These are phyloP conservation scores for Rhynchospora tenuis DNA, from an alignment of 176 grass and related monocot species.

Conservation along the genomic window DNA sequence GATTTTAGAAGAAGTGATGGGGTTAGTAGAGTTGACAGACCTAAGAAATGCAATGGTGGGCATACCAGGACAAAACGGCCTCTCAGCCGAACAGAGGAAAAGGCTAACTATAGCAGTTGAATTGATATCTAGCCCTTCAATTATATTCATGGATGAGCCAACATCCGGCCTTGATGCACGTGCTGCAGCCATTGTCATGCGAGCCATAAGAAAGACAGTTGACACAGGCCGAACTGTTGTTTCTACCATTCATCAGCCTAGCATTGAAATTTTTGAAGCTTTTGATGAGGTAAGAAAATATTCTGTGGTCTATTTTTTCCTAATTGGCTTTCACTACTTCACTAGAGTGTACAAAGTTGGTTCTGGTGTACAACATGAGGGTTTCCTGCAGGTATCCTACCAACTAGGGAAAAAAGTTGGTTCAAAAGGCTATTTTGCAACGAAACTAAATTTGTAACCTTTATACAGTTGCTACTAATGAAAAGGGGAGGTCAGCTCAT, in stretches of 20 bases:
- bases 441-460: neutral
- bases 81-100: slow-evolving; percentile 81
- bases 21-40: slow-evolving; percentile 60
- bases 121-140: slow-evolving; percentile 80
- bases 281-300: slow-evolving; percentile 68
- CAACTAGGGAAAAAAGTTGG: neutral
- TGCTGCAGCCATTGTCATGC: slow-evolving; percentile 91
- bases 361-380: neutral
- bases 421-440: neutral
- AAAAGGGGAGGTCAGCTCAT: slow-evolving; percentile 86
- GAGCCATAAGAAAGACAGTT: slow-evolving; percentile 85
- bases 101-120: slow-evolving; percentile 89
- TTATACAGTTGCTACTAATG: slow-evolving; percentile 78
- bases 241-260: slow-evolving; percentile 94
- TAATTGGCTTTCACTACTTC: neutral
- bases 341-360: neutral
- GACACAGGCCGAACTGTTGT: slow-evolving; percentile 91
- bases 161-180: slow-evolving; percentile 85
- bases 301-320: neutral
- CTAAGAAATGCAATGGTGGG: slow-evolving; percentile 83
- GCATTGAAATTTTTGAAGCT: slow-evolving; percentile 93
- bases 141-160: slow-evolving; percentile 96
- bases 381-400: neutral
- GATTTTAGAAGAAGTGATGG: slow-evolving; percentile 91
- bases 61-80: slow-evolving; percentile 48